These are phyloP conservation scores for Venturiaceae sp. DNA, from an alignment of 2,329 filamentous ascomycete species.

Conservation along the genomic window DNA sequence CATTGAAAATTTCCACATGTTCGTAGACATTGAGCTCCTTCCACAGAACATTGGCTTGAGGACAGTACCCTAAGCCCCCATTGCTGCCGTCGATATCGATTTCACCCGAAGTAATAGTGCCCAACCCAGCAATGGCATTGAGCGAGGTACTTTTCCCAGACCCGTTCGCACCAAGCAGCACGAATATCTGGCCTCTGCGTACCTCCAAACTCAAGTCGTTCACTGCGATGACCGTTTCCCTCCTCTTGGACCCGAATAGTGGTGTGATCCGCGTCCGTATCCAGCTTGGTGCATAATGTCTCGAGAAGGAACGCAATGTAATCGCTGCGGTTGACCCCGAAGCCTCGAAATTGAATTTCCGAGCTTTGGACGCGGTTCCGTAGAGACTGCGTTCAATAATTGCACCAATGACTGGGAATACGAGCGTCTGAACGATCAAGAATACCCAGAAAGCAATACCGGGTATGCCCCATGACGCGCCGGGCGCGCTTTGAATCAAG, in stretches of 20 bases:
- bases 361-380: conserved; percentile 54
- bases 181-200: conserved; percentile 71
- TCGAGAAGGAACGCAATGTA: conserved; percentile 62
- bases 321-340: conserved; percentile 43
- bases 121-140: conserved; percentile 77
- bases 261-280: conserved; percentile 40
- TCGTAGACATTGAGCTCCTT: conserved; percentile 78
- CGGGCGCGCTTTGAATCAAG: conserved; percentile 37
- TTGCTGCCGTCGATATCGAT: conserved; percentile 65
- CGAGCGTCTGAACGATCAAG: conserved; percentile 64
- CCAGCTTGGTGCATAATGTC: conserved; percentile 62
- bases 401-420: conserved; percentile 67
- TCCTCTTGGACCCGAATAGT: conserved; percentile 36
- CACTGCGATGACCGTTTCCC: conserved; percentile 70
- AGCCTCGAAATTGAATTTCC: conserved; percentile 29
- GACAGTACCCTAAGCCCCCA: conserved; percentile 75
- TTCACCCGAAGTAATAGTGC: conserved; percentile 62
- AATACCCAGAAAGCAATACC: conserved; percentile 73
- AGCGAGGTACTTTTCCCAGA: conserved; percentile 86
- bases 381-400: conserved; percentile 65
- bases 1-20: conserved; percentile 76
- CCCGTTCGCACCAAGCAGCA: conserved; percentile 80
- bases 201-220: conserved; percentile 62
- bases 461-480: conserved; percentile 52
- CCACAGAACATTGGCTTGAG: conserved; percentile 93